Evolutionary conservation across 2,329 filamentous ascomycete genomes (phyloP).

Genomic region (Huntiella abstrusa): DNA sequence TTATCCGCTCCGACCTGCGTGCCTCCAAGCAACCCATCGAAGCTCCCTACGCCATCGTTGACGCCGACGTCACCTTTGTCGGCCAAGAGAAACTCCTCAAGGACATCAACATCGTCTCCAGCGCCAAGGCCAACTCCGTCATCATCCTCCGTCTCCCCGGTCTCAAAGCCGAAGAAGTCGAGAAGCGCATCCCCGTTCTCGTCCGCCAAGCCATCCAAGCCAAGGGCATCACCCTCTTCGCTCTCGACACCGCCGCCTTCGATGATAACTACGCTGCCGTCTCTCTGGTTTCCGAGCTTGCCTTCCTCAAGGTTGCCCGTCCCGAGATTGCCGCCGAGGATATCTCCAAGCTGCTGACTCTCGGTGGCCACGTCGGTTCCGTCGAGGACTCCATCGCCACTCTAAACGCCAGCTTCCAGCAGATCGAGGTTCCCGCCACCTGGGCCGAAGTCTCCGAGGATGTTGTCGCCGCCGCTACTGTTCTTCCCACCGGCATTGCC

Average conservation of each 20-base stretch:
- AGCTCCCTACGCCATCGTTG: constrained; percentile 60
- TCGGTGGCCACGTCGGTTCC: constrained; percentile 6
- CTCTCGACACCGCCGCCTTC: constrained; percentile 54
- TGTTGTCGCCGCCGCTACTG: constrained; percentile 12
- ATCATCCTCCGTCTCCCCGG: constrained; percentile 59
- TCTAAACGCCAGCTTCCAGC: constrained; percentile 41
- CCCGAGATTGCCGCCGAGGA: constrained; percentile 44
- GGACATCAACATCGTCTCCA: constrained; percentile 54
- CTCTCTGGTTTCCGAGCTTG: constrained; percentile 54
- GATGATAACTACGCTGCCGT: constrained; percentile 42
- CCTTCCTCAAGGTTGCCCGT: constrained; percentile 63
- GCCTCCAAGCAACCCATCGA: constrained; percentile 69
- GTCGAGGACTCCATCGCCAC: constrained; percentile 8
- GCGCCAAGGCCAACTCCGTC: constrained; percentile 50
- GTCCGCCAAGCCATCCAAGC: constrained; percentile 54
- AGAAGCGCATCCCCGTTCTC: constrained; percentile 59
- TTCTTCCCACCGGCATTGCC: constrained; percentile 40
- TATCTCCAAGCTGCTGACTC: constrained; percentile 43
- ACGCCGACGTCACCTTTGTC: constrained; percentile 63
- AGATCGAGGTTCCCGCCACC: constrained; percentile 56
- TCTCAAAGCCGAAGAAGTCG: constrained; percentile 72
- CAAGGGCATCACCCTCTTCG: constrained; percentile 51
- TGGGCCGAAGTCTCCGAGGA: constrained; percentile 50
- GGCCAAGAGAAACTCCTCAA: constrained; percentile 64
- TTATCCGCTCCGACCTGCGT: constrained; percentile 68